These are phyloP conservation scores for Amphibolis antarctica DNA, from an alignment of 106 monocot genomes.

Conservation along the genomic window DNA sequence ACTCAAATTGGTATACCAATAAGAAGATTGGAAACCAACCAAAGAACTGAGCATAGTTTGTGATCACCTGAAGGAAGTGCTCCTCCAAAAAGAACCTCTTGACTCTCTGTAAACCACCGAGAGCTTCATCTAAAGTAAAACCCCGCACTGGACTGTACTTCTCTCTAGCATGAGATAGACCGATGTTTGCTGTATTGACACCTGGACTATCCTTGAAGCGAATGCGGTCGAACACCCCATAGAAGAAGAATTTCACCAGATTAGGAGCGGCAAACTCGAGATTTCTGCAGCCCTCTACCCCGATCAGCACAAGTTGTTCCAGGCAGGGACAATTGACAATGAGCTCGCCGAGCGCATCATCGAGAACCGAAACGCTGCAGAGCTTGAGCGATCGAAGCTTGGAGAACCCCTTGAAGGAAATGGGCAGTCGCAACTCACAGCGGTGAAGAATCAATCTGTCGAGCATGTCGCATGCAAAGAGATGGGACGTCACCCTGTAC, in stretches of 20 bases:
- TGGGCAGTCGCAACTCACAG: neutral
- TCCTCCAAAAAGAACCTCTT: slow-evolving; percentile 3
- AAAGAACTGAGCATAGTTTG: neutral
- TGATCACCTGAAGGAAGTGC: slow-evolving; percentile 2
- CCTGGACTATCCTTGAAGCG: slow-evolving; percentile 1
- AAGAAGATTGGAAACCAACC: no score
- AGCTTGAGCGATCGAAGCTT: slow-evolving; percentile 2
- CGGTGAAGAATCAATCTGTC: slow-evolving; percentile 1
- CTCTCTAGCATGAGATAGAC: neutral
- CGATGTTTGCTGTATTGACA: neutral
- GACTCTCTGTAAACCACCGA: neutral
- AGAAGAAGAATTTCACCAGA: slow-evolving; percentile 1
- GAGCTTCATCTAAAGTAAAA: neutral
- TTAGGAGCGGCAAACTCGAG: neutral
- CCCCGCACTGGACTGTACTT: neutral
- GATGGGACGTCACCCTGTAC: slow-evolving; percentile 3
- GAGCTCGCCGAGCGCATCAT: neutral
- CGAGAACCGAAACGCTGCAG: neutral
- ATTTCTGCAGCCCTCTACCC: neutral
- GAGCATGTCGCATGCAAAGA: slow-evolving; percentile 1
- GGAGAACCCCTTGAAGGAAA: slow-evolving; percentile 2
- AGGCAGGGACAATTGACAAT: neutral
- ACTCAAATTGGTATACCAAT: no score
- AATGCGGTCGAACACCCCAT: neutral
- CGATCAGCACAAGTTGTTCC: neutral